Conservation (phyloP, 208 protist species). For the Naegleria gruberi region DNA sequence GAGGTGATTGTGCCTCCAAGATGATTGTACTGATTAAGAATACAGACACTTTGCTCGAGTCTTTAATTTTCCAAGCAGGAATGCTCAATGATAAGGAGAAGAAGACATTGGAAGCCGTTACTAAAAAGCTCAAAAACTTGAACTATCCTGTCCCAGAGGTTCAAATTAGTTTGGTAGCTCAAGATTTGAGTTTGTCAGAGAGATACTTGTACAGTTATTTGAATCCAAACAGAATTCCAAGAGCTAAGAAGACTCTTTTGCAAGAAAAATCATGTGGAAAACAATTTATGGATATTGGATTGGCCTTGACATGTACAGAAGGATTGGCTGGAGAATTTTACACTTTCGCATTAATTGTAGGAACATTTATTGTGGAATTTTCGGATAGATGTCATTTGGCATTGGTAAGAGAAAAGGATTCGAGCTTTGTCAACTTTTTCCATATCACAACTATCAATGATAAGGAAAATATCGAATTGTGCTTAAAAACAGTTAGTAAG, state of each 20-base stretch:
- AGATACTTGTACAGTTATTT: not conserved
- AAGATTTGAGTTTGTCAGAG: not conserved
- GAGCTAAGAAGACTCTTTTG: not conserved
- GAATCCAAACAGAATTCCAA: not conserved
- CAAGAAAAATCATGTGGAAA: not conserved
- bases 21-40: not conserved
- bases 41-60: not conserved
- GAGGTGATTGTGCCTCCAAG: not conserved
- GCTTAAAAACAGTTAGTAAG: not conserved
- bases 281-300: not conserved
- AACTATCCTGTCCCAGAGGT: not conserved
- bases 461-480: not conserved
- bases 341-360: not conserved
- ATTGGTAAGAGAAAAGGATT: not conserved
- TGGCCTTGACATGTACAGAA: not conserved
- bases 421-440: not conserved
- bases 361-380: not conserved
- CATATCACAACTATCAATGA: not conserved
- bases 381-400: not conserved
- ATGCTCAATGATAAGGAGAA: not conserved
- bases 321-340: not conserved
- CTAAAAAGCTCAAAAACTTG: not conserved
- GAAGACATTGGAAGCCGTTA: not conserved
- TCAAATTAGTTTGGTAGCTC: not conserved
- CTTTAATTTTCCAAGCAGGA: not conserved